Base-by-base conservation (phyloP, 129 eudicot genomes). In the Tanacetum coccineum region DNA sequence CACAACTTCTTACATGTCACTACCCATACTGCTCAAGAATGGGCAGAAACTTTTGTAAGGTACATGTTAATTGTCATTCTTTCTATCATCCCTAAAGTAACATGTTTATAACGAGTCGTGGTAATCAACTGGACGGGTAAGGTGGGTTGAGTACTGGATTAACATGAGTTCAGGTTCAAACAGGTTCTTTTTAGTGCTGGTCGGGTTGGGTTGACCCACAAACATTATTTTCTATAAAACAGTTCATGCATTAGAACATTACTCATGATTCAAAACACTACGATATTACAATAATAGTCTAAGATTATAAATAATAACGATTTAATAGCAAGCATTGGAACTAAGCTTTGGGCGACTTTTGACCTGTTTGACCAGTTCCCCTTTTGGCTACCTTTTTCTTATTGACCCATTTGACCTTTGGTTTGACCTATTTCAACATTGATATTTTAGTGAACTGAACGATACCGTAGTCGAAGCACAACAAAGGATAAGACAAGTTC, bases 21-120 rank as follows among this genome's bases (percentile, higher is more conserved):
- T 12, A 74, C 85, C 50, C 99, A 89, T 78, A 94, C 99, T 67
- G 90, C 97, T 75, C 99, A 94, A 71, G 82, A 94, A 75, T 94
- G 99, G 99, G 97, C 97, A 18, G 97, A 94, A 70, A 83, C 84
- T 54, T 94, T 94, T 74, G 97, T 94, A 7, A 94, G 99, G 99
- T 94, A 72, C 25, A 52, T 51, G 18, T 32, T 28, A 39, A 6
- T 40, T 32, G 4, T n/a, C 39, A 14, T 52, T 30, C 72, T 32
- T 26, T 70, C 53, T 36, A 53, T 52, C 72, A 14, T 2, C 42
- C 73, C 5, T 47, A 12, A 22, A 5, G 20, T 21, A 57, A 9
- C 28, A 57, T 57, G 28, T 40, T 25, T 57, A 12, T 22, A 14
- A 57, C 3, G 2, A 12, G 18, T 10, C 15, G 18, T 25, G 18